Conservation (phyloP, 2,329 filamentous ascomycete genomes). For the Scolecobasidium constrictum region DNA sequence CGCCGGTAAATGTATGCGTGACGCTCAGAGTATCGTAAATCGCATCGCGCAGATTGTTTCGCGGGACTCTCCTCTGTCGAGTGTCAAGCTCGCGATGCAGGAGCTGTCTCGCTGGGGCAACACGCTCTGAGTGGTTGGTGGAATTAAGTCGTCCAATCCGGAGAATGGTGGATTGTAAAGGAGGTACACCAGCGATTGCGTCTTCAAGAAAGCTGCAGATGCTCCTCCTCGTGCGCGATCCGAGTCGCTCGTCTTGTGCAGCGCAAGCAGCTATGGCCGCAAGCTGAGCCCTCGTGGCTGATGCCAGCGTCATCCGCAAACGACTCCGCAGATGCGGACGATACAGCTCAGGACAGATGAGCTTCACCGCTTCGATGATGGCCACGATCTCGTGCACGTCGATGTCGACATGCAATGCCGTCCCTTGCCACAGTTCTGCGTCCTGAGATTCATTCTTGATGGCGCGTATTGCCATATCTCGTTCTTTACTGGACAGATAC, state of each 20-base stretch:
- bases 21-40: slow-evolving; percentile 29
- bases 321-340: not conserved
- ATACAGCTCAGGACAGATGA: not conserved
- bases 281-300: not conserved
- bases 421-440: not conserved
- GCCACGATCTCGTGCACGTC: not conserved
- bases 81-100: slow-evolving; percentile 5
- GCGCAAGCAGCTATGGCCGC: not conserved
- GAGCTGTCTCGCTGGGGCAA: not conserved
- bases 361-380: not conserved
- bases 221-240: slow-evolving; percentile 1
- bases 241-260: not conserved
- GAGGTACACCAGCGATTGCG: not conserved
- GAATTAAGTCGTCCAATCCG: not conserved
- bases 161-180: not conserved
- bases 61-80: not conserved
- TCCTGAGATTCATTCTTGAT: not conserved
- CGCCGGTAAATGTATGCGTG: slow-evolving; percentile 41
- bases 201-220: not conserved
- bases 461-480: not conserved
- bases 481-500: slow-evolving; percentile 4
- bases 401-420: not conserved
- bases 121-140: not conserved
- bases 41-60: not conserved
- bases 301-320: not conserved